Conservation (phyloP, 1,284 basidiomycete species). For the Boletus semigastroideus region DNA sequence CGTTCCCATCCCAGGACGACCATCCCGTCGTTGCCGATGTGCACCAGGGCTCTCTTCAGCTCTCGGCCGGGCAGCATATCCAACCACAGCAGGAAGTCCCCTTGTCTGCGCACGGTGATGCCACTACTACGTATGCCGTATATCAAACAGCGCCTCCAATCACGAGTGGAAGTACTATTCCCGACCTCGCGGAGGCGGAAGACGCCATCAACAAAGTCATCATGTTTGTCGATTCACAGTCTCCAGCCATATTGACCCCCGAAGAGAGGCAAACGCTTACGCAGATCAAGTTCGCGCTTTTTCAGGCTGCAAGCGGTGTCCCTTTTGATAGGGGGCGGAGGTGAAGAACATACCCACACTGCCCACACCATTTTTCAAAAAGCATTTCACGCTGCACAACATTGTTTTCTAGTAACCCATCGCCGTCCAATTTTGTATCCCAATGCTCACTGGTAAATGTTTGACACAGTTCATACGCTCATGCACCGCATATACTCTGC, state of each 20-base stretch:
- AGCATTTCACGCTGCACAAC: conserved; percentile 13
- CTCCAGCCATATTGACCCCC: conserved; percentile 39
- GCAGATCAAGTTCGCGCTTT: conserved; percentile 48
- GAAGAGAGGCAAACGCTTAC: conserved; percentile 44
- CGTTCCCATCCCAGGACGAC: conserved; percentile 24
- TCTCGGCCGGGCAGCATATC: conserved; percentile 33
- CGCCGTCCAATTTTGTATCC: conserved; percentile 8
- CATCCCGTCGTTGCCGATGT: conserved; percentile 27
- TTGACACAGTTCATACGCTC: conserved; percentile 11
- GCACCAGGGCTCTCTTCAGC: conserved; percentile 32
- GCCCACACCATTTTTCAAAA: conserved; percentile 17
- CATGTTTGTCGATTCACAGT: conserved; percentile 47
- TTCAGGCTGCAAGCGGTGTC: conserved; percentile 45
- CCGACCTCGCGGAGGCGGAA: conserved; percentile 47
- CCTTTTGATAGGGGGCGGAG: conserved; percentile 37
- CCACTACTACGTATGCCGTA: conserved; percentile 27
- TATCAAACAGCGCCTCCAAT: conserved; percentile 35
- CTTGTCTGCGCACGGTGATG: conserved; percentile 27
- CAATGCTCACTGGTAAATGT: conserved; percentile 24
- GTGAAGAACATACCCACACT: conserved; percentile 15
- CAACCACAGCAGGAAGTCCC: conserved; percentile 33
- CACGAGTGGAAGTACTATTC: conserved; percentile 30
- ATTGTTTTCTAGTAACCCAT: conserved; percentile 14
- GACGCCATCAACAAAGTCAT: conserved; percentile 51
- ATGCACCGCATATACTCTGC: conserved; percentile 26